Conservation (phyloP, 1,284 basidiomycete species). For the Fomitopsis pinicola region DNA sequence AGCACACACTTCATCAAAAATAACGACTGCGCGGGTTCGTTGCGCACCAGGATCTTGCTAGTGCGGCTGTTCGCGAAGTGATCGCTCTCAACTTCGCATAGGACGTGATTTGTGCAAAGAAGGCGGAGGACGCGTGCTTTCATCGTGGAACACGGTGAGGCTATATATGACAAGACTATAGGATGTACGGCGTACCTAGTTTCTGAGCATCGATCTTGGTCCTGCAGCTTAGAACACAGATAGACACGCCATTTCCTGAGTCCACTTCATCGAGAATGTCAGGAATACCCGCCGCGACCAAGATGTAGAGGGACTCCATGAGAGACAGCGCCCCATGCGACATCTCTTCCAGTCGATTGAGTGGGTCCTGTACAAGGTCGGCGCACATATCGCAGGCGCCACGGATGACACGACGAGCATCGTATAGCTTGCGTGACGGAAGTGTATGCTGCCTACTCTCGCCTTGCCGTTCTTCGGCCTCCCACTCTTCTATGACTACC, state of each 20-base stretch:
- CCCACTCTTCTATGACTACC: constrained; percentile 8
- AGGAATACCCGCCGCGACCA: constrained; percentile 9
- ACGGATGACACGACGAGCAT: constrained; percentile 8
- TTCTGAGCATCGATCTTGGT: constrained; percentile 6
- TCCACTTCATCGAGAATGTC: constrained; percentile 13
- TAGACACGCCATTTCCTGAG: constrained; percentile 4
- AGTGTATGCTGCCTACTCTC: not conserved
- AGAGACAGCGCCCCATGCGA: constrained; percentile 7
- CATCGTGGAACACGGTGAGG: not conserved
- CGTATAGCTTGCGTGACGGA: constrained; percentile 7
- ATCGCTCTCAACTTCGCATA: constrained; percentile 4
- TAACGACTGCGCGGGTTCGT: constrained; percentile 5
- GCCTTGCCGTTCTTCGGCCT: not conserved
- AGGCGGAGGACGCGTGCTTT: constrained; percentile 10
- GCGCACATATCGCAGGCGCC: constrained; percentile 9
- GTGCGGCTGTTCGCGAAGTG: constrained; percentile 11
- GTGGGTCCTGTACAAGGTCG: constrained; percentile 13
- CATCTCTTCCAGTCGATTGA: constrained; percentile 10
- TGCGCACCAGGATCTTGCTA: constrained; percentile 2
- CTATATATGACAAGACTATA: not conserved
- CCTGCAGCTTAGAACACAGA: constrained; percentile 1
- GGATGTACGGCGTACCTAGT: constrained; percentile 2
- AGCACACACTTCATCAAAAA: constrained; percentile 5
- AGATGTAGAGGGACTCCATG: constrained; percentile 12
- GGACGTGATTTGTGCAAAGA: constrained; percentile 10